Conservation (phyloP, 495 filamentous ascomycete genomes). For the Aspergillus biplanus region DNA sequence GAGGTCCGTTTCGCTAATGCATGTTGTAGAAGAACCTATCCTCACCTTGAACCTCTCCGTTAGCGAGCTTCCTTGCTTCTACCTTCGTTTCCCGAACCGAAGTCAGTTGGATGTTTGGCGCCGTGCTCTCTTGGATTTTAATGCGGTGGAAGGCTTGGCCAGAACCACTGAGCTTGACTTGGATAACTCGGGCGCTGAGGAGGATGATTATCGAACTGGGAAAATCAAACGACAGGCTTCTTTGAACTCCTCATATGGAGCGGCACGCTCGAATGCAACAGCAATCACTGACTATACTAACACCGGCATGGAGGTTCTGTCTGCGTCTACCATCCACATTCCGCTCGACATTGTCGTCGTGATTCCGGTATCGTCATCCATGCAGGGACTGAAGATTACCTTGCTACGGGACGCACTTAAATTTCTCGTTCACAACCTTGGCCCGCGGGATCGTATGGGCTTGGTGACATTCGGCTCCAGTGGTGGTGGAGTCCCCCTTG, state of each 20-base stretch:
- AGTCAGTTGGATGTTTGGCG: constrained; percentile 91
- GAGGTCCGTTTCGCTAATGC: constrained; percentile 5
- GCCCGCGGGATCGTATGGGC: constrained; percentile 93
- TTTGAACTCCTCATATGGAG: constrained; percentile 80
- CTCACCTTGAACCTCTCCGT: constrained; percentile 92
- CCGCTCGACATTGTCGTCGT: constrained; percentile 96
- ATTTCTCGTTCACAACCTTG: constrained; percentile 91
- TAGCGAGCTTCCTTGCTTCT: constrained; percentile 93
- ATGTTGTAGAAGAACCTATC: constrained; percentile 70
- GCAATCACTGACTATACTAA: constrained; percentile 64
- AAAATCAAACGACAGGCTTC: constrained; percentile 84
- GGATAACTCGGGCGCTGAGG: constrained; percentile 82
- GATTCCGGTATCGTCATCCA: constrained; percentile 95
- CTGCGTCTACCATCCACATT: constrained; percentile 75
- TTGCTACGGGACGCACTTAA: constrained; percentile 91
- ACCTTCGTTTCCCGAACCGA: constrained; percentile 85
- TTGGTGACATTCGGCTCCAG: constrained; percentile 97
- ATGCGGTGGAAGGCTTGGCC: constrained; percentile 59
- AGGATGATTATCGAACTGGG: constrained; percentile 81
- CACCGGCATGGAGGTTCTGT: constrained; percentile 57
- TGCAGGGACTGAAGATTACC: constrained; percentile 98
- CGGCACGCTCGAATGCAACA: constrained; percentile 49
- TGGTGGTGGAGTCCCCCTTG: constrained; percentile 88
- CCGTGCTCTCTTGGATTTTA: constrained; percentile 81
- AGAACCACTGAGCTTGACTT: constrained; percentile 75